Evolutionary conservation across 371 early-diverging fungal genomes (phyloP).

Genomic region (Apophysomyces ossiformis): DNA sequence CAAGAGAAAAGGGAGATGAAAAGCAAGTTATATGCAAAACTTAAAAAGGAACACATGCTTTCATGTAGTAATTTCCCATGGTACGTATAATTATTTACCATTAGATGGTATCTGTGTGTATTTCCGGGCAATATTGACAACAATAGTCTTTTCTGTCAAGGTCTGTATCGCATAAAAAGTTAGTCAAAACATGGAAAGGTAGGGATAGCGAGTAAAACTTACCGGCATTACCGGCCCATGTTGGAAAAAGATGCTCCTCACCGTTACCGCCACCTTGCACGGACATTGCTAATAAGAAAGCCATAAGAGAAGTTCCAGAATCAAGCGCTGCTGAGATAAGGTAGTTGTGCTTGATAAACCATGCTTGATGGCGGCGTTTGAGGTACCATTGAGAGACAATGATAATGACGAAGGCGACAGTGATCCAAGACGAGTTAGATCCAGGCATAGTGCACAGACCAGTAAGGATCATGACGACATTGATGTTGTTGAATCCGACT

Average conservation of each 20-base stretch:
- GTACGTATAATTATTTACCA: too few species aligned
- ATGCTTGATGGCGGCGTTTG: constrained; percentile 35
- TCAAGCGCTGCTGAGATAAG: constrained; percentile 57
- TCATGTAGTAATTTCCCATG: too few species aligned
- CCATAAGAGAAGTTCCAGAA: constrained; percentile 53
- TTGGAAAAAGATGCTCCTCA: constrained; percentile 34
- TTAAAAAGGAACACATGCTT: too few species aligned
- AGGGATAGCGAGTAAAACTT: not conserved
- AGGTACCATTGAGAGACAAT: constrained; percentile 47
- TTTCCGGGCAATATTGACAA: too few species aligned
- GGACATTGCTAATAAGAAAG: constrained; percentile 44
- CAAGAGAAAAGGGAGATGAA: too few species aligned
- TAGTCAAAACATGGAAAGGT: too few species aligned
- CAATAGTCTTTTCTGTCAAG: too few species aligned
- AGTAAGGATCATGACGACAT: not conserved
- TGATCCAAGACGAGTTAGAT: not conserved
- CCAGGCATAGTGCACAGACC: not conserved
- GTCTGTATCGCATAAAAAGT: too few species aligned
- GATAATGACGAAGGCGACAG: constrained; percentile 31
- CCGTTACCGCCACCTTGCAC: constrained; percentile 48
- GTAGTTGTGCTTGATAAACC: constrained; percentile 55
- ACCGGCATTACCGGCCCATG: constrained; percentile 26
- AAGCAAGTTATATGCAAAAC: too few species aligned
- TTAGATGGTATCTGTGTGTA: too few species aligned
- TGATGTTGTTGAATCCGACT: not conserved